Base-by-base conservation (phyloP, 2,329 filamentous ascomycete genomes). In the Endothia cerciana region DNA sequence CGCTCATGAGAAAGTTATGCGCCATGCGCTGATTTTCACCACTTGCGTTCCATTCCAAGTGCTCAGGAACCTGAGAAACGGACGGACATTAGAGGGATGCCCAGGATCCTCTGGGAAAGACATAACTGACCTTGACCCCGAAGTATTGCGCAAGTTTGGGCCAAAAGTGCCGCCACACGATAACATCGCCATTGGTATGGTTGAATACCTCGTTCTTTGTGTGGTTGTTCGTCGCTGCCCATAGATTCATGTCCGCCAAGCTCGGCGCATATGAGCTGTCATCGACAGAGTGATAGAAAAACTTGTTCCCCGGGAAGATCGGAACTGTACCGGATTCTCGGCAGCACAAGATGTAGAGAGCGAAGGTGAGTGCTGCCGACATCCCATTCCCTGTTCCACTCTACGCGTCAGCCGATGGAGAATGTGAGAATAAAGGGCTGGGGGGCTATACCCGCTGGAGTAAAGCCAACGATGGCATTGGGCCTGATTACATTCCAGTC, bases 401-500 rank as follows among this genome's bases (percentile, higher is more conserved):
- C 22, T n/a, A 15, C 25, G n/a, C 19, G 22, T 61, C 11, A 58
- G 49, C 15, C 28, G 15, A 15, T 10, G 33, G 5, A 22, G 25
- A 2, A 13, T 8, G 10, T 8, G 25, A 11, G 19, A 5, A 4
- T 1, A 15, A 22, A 41, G 22, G n/a, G 25, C n/a, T 4, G 47
- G 40, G 4, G 6, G 3, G 4, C 70, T 68, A 3, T 60, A 73
- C 72, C 70, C 58, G 69, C 68, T 15, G 73, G 74, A 3, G 73
- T 69, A 45, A 71, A 75, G 5, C 74, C 74, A 25, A 70, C 71
- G 36, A 75, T 74, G 1, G 70, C 72, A 56, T 72, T 73, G 1
- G 73, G 73, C 2, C 73, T 72, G 41, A 75, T 74, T 7, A 75
- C 60, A 49, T 74, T 75, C 63, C 68, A 73, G 0, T 70, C 66